Base-by-base conservation (phyloP, 1,284 basidiomycete species). In the Tylopilus orsonianus region DNA sequence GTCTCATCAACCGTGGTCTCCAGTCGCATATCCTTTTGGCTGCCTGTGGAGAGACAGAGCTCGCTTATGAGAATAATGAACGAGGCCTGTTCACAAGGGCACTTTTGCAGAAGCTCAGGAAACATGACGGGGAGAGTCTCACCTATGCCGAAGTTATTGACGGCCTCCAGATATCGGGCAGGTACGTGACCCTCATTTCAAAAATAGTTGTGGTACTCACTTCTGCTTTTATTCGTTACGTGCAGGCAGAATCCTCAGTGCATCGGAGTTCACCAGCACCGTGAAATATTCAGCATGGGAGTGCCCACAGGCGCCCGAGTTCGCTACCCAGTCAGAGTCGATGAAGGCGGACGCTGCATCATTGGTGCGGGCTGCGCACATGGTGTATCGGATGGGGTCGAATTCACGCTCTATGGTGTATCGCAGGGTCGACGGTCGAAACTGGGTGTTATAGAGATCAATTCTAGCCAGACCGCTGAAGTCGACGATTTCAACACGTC, bases 11-110 rank as follows among this genome's bases (percentile, higher is more conserved):
- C n/a, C 58, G 65, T 4, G 61, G 62, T 27, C 59, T 60, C 40
- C 58, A 64, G 29, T 71, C 76, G 1, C 78, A 83, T 54, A 68
- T 76, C 41, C 67, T 79, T 27, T 67, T 84, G 26, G 71, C 76
- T 12, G 81, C 82, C 6, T 80, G 77, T 46, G 75, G 73, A 3
- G 73, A 74, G 50, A 68, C 69, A 16, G 80, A 52, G 30, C 13
- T 26, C 0, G 58, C 60, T 8, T 52, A 41, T 1, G 60, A 62
- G 23, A 1, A 41, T 2, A 27, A 33, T 8, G 40, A 32, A 1
- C 40, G 29, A 0, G 57, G 52, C 10, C 32, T 29, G 6, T 60
- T 60, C 14, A 60, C 60, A 0, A 26, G 5, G 2, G 55, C 46
- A 5, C 55, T 62, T 18, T 39, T 62, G 36, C 8, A 37, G 18